Conservation (phyloP, 495 filamentous ascomycete species). For the Penicillium longicatenatum region DNA sequence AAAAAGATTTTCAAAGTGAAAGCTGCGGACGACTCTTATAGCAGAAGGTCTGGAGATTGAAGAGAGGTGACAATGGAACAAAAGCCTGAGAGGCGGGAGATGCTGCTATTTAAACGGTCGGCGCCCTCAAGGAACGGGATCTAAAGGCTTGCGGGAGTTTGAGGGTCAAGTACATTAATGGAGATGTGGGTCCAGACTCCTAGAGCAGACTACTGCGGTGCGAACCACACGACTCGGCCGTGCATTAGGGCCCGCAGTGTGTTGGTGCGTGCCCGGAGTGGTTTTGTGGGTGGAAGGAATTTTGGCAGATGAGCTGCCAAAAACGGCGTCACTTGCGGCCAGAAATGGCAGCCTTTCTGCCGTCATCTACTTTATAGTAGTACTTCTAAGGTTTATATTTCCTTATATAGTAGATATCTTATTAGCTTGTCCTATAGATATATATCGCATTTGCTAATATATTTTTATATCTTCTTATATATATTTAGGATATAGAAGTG, state of each 20-base stretch:
- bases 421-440: background rate
- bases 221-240: background rate
- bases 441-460: background rate
- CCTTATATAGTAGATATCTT: background rate
- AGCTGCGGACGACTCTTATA: background rate
- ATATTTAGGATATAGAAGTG: background rate
- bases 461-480: background rate
- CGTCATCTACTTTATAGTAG: conserved; percentile 23
- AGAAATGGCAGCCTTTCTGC: conserved; percentile 10
- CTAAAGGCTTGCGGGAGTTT: background rate
- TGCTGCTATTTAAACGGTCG: background rate
- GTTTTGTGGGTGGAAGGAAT: conserved; percentile 14
- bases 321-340: conserved; percentile 13
- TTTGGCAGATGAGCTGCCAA: conserved; percentile 22
- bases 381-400: background rate
- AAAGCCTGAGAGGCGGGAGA: conserved; percentile 2
- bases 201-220: background rate
- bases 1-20: background rate
- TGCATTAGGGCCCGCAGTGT: background rate
- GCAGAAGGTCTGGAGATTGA: conserved; percentile 2
- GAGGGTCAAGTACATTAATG: conserved; percentile 1
- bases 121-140: background rate
- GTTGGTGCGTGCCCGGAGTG: conserved; percentile 11
- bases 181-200: conserved; percentile 4
- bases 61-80: conserved; percentile 1